Percentiles rank a stretch among this genome's conserved stretches.
phyloP scores from a whole-genome alignment of 2,329 filamentous ascomycete species.

The Byssoonygena ceratinophila region DNA sequence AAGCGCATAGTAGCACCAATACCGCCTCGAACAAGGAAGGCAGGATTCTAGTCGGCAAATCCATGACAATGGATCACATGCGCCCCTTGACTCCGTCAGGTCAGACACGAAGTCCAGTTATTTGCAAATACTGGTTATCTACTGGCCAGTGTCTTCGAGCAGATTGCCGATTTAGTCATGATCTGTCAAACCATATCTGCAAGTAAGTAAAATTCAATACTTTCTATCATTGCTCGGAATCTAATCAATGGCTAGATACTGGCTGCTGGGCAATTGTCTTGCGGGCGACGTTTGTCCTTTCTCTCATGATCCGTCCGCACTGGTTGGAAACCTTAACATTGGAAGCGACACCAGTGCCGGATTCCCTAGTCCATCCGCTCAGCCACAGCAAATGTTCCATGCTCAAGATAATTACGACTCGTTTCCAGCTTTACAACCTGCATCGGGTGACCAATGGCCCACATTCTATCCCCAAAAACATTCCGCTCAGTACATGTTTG shows the following conservation, averaged over 20 bases:
- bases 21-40: conserved; percentile 47
- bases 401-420: conserved; percentile 67
- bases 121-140: conserved; percentile 95
- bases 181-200: conserved; percentile 91
- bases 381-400: conserved; percentile 55
- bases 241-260: conserved; percentile 56
- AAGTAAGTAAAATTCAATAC: conserved; percentile 57
- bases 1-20: conserved; percentile 41
- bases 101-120: conserved; percentile 70
- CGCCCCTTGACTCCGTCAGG: conserved; percentile 66
- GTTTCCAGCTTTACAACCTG: conserved; percentile 65
- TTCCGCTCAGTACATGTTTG: conserved; percentile 32
- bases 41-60: conserved; percentile 74
- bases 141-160: conserved; percentile 91
- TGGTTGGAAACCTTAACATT: conserved; percentile 70
- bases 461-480: conserved; percentile 38
- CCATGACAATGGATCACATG: conserved; percentile 61
- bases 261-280: conserved; percentile 89
- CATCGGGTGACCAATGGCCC: conserved; percentile 49
- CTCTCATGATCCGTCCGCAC: conserved; percentile 82
- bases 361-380: conserved; percentile 45
- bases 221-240: not conserved
- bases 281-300: conserved; percentile 92
- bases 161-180: conserved; percentile 94
- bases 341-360: conserved; percentile 45